Conservation (phyloP, 441 rosid species). For the Theobroma grandiflorum region DNA sequence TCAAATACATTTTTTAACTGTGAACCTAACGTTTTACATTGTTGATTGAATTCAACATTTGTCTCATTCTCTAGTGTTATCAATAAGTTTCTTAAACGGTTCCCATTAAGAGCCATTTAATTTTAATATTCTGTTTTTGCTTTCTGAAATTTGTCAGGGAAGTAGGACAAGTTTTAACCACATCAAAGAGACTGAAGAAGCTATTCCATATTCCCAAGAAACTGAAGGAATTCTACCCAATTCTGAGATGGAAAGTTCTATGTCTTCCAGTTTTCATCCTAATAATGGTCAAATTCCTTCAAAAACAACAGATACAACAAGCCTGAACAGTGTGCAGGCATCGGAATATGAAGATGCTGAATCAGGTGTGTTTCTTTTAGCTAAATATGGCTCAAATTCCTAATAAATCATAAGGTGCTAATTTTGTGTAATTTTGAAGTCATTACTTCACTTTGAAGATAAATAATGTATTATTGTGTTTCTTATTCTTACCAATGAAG, state of each 20-base stretch:
- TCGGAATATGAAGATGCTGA: constrained; percentile 87
- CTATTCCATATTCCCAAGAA: constrained; percentile 51
- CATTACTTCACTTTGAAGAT: constrained; percentile 15
- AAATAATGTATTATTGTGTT: constrained; percentile 22
- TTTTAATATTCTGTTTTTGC: constrained; percentile 14
- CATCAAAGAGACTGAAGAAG: constrained; percentile 55
- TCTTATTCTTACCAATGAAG: constrained; percentile 27
- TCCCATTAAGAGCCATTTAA: background rate
- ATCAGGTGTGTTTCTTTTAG: constrained; percentile 64
- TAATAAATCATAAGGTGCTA: constrained; percentile 3
- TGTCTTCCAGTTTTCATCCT: constrained; percentile 57
- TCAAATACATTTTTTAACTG: background rate
- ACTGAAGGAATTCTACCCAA: constrained; percentile 45
- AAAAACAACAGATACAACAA: constrained; percentile 67
- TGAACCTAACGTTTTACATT: background rate
- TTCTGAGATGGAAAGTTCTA: constrained; percentile 65
- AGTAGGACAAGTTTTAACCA: constrained; percentile 62
- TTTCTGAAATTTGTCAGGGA: constrained; percentile 49
- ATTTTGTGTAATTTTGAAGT: constrained; percentile 24
- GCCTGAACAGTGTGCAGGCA: constrained; percentile 67
- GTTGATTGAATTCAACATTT: constrained; percentile 7
- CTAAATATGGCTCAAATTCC: constrained; percentile 15
- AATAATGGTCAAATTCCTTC: constrained; percentile 55
- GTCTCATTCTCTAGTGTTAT: background rate
- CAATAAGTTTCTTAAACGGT: background rate